Evolutionary conservation across 495 filamentous ascomycete species (phyloP).

Genomic region (Penicillium robsamsonii): DNA sequence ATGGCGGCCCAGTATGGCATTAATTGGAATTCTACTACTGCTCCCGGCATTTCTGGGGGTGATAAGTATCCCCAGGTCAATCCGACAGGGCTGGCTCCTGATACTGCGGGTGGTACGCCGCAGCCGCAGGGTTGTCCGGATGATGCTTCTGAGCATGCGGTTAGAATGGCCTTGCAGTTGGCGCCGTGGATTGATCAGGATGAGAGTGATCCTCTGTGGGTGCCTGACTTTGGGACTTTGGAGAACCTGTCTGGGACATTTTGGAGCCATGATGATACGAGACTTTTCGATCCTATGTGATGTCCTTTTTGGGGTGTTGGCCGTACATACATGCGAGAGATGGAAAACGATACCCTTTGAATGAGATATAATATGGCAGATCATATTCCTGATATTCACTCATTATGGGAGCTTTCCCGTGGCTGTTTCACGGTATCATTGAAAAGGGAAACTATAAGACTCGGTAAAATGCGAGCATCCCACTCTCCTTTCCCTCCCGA

Average conservation of each 20-base stretch:
- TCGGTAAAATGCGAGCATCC: too few species aligned
- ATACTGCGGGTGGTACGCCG: conserved; percentile 2
- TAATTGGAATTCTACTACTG: conserved; percentile 13
- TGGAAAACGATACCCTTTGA: not conserved
- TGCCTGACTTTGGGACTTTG: conserved; percentile 48
- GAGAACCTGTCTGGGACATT: conserved; percentile 40
- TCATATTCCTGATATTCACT: not conserved
- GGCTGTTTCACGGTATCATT: not conserved
- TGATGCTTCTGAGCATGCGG: conserved; percentile 34
- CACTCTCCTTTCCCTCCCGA: too few species aligned
- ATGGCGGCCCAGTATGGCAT: conserved; percentile 40
- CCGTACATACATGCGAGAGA: not conserved
- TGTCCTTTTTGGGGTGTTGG: not conserved
- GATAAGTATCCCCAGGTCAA: conserved; percentile 21
- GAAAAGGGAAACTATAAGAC: too few species aligned
- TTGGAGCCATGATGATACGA: conserved; percentile 35
- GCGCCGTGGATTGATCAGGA: conserved; percentile 49
- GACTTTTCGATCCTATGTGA: conserved; percentile 38
- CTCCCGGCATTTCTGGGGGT: conserved; percentile 16
- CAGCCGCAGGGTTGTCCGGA: conserved; percentile 15
- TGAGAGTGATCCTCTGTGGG: conserved; percentile 42
- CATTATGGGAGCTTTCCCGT: not conserved
- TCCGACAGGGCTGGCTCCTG: conserved; percentile 14
- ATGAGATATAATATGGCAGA: not conserved
- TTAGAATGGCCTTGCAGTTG: conserved; percentile 46